Base-by-base conservation (phyloP, 1,284 basidiomycete genomes). In the Clitocybe nebularis region DNA sequence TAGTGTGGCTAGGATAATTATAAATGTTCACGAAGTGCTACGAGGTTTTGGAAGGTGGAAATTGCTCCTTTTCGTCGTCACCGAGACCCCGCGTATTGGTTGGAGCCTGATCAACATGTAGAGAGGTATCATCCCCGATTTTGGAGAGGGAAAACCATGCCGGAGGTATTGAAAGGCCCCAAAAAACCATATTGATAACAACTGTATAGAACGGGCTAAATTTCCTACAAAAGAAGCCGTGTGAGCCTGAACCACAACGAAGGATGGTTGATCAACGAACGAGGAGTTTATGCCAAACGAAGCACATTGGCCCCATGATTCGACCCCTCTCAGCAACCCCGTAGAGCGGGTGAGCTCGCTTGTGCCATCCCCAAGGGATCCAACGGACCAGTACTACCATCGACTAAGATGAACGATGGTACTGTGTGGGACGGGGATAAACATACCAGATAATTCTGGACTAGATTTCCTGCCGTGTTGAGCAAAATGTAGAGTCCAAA, bases 241-340 rank as follows among this genome's bases (percentile, higher is more conserved):
- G 39, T 13, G 13, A 34, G 39, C 6, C 4, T 10, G 9, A n/a
- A n/a, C n/a, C n/a, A n/a, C n/a, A n/a, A n/a, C n/a, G n/a, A n/a
- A n/a, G n/a, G n/a, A n/a, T n/a, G n/a, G 25, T 24, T 21, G 32
- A 2, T 10, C 21, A 10, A 50, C 49, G n/a, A 36, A 52, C 53
- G 50, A 55, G 9, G 49, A 55, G 29, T 48, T 50, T 28, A 52
- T 45, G 4, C 53, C 49, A 42, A 55, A 53, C n/a, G 51, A 46
- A 19, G 47, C 46, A 24, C 52, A 52, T 35, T 53, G 48, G 7
- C 50, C 48, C 48, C 45, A 56, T 1, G 50, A 50, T 25, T 54
- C 48, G 23, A 53, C 35, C n/a, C 52, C 50, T 14, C 45, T 40
- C 14, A 51, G 43, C 24, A 55, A 39, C 8, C 48, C 46, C 3